A percentile compares a stretch with the other conserved stretches of the same genome.
Evolutionary conservation across 768 basidiomycete species (phyloP).

Genomic region (Kwoniella mangroviensis): DNA sequence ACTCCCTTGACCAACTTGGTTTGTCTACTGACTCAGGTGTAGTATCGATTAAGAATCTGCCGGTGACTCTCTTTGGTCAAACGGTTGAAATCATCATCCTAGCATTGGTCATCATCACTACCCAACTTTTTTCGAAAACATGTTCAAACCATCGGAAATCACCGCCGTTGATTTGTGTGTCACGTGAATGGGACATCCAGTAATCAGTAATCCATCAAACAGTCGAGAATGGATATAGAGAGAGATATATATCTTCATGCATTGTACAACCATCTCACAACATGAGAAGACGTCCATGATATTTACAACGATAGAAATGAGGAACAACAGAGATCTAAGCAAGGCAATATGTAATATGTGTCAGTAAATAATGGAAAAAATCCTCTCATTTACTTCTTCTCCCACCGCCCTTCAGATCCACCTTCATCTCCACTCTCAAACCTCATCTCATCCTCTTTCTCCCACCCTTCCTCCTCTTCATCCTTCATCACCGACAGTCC

Average conservation of each 20-base stretch:
- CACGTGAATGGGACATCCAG: too few relatives aligned
- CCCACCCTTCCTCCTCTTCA: slow-evolving; percentile 29
- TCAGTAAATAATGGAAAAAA: too few relatives aligned
- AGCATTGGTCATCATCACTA: slow-evolving; percentile 2
- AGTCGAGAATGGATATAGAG: too few relatives aligned
- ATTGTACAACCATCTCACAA: too few relatives aligned
- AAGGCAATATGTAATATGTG: too few relatives aligned
- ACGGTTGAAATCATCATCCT: background rate
- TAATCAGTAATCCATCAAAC: too few relatives aligned
- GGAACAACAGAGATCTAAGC: too few relatives aligned
- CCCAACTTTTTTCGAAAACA: background rate
- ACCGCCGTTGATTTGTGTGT: background rate
- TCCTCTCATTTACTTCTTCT: slow-evolving; percentile 3
- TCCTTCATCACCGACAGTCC: slow-evolving; percentile 23
- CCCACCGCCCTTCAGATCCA: slow-evolving; percentile 40
- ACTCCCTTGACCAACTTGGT: too few relatives aligned
- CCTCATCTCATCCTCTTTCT: slow-evolving; percentile 44
- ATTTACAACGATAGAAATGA: background rate
- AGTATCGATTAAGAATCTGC: too few relatives aligned
- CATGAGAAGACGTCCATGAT: too few relatives aligned
- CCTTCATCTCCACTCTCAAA: slow-evolving; percentile 49
- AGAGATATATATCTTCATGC: too few relatives aligned
- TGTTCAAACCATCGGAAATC: slow-evolving; percentile 1
- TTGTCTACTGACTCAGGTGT: too few relatives aligned
- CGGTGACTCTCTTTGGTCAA: background rate